phyloP scores from a whole-genome alignment of 2,329 filamentous ascomycete genomes.

The Trichoderma simmonsii region DNA sequence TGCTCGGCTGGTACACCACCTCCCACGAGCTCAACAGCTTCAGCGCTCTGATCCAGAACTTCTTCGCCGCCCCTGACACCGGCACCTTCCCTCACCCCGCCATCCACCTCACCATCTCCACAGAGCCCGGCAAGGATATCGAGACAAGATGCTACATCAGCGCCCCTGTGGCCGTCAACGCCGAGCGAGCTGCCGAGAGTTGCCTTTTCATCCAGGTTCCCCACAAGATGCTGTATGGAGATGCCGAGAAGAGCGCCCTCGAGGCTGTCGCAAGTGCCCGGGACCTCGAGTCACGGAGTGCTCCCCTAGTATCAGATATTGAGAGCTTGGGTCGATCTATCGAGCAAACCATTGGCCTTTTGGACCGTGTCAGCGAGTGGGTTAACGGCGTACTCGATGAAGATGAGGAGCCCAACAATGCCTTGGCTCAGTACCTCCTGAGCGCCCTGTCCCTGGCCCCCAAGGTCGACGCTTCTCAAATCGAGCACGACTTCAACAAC shows the following conservation, averaged over 20 bases:
- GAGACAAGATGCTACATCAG: conserved; percentile 93
- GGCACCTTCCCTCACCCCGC: conserved; percentile 98
- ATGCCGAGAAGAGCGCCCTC: conserved; percentile 63
- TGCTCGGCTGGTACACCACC: conserved; percentile 98
- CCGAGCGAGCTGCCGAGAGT: conserved; percentile 91
- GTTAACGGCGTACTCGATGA: conserved; percentile 93
- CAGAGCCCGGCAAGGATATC: conserved; percentile 82
- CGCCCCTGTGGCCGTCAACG: conserved; percentile 88
- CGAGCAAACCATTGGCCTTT: conserved; percentile 81
- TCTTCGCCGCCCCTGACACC: conserved; percentile 95
- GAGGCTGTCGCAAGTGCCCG: conserved; percentile 82
- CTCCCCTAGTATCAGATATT: conserved; percentile 78
- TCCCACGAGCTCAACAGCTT: conserved; percentile 97
- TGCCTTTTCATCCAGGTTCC: conserved; percentile 97
- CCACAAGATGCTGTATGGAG: conserved; percentile 86
- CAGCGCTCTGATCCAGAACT: conserved; percentile 96
- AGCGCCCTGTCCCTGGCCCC: conserved; percentile 89
- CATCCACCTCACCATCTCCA: conserved; percentile 92
- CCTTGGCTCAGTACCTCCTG: conserved; percentile 91
- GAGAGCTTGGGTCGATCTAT: conserved; percentile 83
- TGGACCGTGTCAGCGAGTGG: conserved; percentile 88
- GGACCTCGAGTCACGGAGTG: conserved; percentile 70
- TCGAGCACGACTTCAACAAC: conserved; percentile 99
- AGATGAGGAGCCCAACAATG: conserved; percentile 83
- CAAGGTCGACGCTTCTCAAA: conserved; percentile 86